Percentiles rank a stretch among this genome's conserved stretches.
Evolutionary conservation across 2,329 filamentous ascomycete genomes (phyloP).

Genomic region (Penicillium hesseltinei): DNA sequence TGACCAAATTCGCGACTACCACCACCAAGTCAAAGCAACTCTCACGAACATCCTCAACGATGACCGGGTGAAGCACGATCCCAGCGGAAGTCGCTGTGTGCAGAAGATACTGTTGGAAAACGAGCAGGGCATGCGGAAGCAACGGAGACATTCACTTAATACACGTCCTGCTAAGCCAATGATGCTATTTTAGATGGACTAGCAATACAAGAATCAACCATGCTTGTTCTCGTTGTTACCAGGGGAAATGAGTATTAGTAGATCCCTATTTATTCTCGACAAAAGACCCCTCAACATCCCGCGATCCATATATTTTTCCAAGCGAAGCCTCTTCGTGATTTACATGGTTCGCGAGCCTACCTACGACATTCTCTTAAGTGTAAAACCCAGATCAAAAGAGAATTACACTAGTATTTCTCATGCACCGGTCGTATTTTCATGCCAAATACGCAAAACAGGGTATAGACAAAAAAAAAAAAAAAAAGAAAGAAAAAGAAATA

Average conservation of each 20-base stretch:
- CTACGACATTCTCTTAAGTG: background rate
- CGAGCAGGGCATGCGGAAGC: conserved; percentile 52
- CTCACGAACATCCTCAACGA: conserved; percentile 63
- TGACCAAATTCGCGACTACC: conserved; percentile 8
- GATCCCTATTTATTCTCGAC: conserved; percentile 1
- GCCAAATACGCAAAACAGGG: conserved; percentile 15
- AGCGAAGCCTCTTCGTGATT: conserved; percentile 12
- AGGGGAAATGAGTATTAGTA: background rate
- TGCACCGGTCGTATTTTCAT: conserved; percentile 2
- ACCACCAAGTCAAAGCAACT: conserved; percentile 53
- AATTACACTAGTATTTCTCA: background rate
- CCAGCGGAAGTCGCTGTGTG: conserved; percentile 57
- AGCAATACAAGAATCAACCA: background rate
- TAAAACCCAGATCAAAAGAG: background rate
- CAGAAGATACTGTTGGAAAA: conserved; percentile 61
- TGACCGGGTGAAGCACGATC: conserved; percentile 53
- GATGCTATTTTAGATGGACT: background rate
- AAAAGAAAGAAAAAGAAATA: conserved; percentile 1
- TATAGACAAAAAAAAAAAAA: conserved; percentile 13
- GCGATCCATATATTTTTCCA: conserved; percentile 7
- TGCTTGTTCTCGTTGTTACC: background rate
- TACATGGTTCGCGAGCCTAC: background rate
- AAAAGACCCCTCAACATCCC: conserved; percentile 7
- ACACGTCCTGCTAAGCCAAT: background rate
- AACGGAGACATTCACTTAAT: conserved; percentile 4